Conservation (phyloP, 2,329 filamentous ascomycete species). For the Fusarium sp. region DNA sequence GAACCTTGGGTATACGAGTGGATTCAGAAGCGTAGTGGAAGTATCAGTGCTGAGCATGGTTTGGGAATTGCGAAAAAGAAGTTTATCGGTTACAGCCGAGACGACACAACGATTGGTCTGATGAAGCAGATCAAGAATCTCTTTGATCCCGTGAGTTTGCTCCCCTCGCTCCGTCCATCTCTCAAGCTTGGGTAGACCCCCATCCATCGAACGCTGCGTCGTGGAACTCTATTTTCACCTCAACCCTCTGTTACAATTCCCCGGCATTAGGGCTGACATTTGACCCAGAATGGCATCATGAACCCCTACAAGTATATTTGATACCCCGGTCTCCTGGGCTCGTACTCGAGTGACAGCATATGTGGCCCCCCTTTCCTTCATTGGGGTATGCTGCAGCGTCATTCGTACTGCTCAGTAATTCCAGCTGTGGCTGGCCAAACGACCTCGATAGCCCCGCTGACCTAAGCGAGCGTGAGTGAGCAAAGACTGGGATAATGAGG, state of each 20-base stretch:
- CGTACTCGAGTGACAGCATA: slow-evolving; percentile 24
- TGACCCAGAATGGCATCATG: slow-evolving; percentile 89
- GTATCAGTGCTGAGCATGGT: slow-evolving; percentile 96
- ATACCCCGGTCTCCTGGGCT: slow-evolving; percentile 15
- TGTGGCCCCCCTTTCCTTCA: slow-evolving; percentile 8
- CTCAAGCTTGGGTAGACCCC: neutral
- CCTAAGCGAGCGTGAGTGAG: neutral
- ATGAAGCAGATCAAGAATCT: slow-evolving; percentile 96
- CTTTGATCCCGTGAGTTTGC: slow-evolving; percentile 85
- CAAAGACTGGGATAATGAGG: neutral
- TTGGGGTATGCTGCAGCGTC: slow-evolving; percentile 10
- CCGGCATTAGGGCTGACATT: slow-evolving; percentile 40
- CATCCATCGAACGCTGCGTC: slow-evolving; percentile 4
- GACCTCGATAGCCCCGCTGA: neutral
- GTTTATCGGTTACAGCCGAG: slow-evolving; percentile 92
- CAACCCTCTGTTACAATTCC: neutral
- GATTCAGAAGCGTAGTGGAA: slow-evolving; percentile 87
- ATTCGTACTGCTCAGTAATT: slow-evolving; percentile 17
- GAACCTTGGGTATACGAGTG: slow-evolving; percentile 99
- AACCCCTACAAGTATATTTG: slow-evolving; percentile 97
- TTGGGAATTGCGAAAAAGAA: slow-evolving; percentile 95
- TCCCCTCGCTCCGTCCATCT: neutral
- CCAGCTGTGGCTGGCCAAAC: neutral
- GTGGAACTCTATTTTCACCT: neutral
- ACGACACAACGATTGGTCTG: slow-evolving; percentile 83